phyloP scores from a whole-genome alignment of 2,329 filamentous ascomycete species.

The Parafenestella ontariensis region DNA sequence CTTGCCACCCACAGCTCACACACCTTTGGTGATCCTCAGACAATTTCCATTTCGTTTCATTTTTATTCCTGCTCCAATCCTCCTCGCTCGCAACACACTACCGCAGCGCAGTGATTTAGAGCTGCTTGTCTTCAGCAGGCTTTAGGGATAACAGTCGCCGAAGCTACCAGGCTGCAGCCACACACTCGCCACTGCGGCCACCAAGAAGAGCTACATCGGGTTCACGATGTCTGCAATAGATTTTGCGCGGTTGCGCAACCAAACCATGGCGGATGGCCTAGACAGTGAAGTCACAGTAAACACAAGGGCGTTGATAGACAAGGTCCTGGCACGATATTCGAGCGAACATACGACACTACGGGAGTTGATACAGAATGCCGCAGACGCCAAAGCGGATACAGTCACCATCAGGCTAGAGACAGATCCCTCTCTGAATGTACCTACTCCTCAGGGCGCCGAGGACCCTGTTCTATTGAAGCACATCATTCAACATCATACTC shows the following conservation, averaged over 20 bases:
- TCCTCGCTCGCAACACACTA: neutral
- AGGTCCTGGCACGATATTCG: slow-evolving; percentile 93
- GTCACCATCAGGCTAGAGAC: slow-evolving; percentile 95
- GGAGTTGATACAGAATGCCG: slow-evolving; percentile 98
- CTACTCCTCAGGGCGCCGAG: slow-evolving; percentile 70
- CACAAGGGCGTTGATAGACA: slow-evolving; percentile 94
- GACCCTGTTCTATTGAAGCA: slow-evolving; percentile 80
- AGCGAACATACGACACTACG: slow-evolving; percentile 89
- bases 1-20: slow-evolving; percentile 35
- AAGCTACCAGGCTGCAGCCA: neutral
- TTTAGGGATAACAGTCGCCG: neutral
- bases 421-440: slow-evolving; percentile 78
- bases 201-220: neutral
- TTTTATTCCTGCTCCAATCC: neutral
- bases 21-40: slow-evolving; percentile 1
- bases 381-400: slow-evolving; percentile 88
- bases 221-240: slow-evolving; percentile 53
- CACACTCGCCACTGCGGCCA: neutral
- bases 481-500: slow-evolving; percentile 80
- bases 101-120: neutral
- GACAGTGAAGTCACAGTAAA: slow-evolving; percentile 99
- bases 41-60: neutral
- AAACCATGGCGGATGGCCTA: slow-evolving; percentile 86
- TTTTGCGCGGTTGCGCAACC: slow-evolving; percentile 76
- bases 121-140: neutral